phyloP scores from a whole-genome alignment of 495 filamentous ascomycete species.

The Aspergillus nidulans region DNA sequence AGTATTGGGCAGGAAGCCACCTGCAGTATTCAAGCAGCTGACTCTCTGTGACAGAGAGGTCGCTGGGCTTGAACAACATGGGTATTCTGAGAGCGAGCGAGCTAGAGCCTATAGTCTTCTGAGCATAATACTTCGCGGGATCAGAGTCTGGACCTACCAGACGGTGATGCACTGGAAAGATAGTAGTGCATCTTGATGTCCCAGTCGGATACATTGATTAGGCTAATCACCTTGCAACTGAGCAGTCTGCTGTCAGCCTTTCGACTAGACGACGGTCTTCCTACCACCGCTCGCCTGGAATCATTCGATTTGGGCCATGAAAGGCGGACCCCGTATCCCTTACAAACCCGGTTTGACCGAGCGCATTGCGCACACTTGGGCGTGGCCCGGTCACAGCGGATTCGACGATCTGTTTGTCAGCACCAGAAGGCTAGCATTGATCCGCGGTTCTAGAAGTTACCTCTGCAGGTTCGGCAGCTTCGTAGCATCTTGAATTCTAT shows the following conservation, averaged over 20 bases:
- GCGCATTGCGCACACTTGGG: slow-evolving; percentile 10
- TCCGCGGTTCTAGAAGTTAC: neutral
- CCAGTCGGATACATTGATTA: slow-evolving; percentile 2
- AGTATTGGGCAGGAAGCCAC: neutral
- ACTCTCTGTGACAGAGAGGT: neutral
- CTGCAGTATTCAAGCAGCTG: slow-evolving; percentile 9
- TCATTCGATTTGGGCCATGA: slow-evolving; percentile 10
- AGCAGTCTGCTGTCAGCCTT: neutral
- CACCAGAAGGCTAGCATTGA: neutral
- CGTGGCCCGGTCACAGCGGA: slow-evolving; percentile 3
- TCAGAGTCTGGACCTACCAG: neutral
- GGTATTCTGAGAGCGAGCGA: neutral
- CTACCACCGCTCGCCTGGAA: slow-evolving; percentile 5
- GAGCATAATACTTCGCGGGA: neutral
- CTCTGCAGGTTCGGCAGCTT: slow-evolving; percentile 8
- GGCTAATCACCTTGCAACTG: neutral
- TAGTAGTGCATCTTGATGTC: slow-evolving; percentile 10
- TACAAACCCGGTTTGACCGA: slow-evolving; percentile 5
- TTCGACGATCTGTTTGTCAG: slow-evolving; percentile 11
- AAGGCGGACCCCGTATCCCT: slow-evolving; percentile 10
- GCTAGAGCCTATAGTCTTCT: neutral
- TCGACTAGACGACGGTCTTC: neutral
- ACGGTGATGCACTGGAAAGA: neutral
- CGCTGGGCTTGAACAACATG: slow-evolving; percentile 1
- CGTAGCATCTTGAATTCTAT: neutral